phyloP scores from a whole-genome alignment of 805 yeast species.

The Teunomyces kruisii region DNA sequence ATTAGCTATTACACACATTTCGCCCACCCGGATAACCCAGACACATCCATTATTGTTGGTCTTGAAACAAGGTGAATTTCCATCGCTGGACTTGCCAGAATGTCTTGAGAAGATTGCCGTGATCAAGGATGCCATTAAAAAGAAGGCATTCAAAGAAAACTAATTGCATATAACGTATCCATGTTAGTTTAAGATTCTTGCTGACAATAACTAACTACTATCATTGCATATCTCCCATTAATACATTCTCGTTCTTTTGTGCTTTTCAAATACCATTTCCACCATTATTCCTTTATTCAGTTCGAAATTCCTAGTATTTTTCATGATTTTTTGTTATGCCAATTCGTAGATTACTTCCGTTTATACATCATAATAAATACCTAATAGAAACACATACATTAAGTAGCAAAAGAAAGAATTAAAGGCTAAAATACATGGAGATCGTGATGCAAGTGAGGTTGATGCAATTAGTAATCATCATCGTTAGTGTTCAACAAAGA shows the following conservation, averaged over 20 bases:
- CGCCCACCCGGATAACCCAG: constrained; percentile 70
- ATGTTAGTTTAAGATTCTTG: background rate
- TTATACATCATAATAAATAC: constrained; percentile 2
- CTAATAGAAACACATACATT: constrained; percentile 1
- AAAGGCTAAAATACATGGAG: constrained; percentile 3
- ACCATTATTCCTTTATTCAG: background rate
- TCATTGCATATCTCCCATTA: background rate
- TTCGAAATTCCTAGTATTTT: constrained; percentile 2
- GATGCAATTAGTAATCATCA: constrained; percentile 20
- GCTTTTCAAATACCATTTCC: background rate
- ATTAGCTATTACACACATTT: constrained; percentile 73
- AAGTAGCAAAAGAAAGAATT: constrained; percentile 1
- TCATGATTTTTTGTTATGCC: background rate
- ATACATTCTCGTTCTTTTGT: background rate
- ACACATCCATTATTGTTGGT: constrained; percentile 56
- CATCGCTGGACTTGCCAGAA: constrained; percentile 39
- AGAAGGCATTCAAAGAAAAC: constrained; percentile 28
- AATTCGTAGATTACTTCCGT: background rate
- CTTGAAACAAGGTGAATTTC: constrained; percentile 44
- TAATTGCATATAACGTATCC: constrained; percentile 1
- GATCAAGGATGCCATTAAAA: constrained; percentile 66
- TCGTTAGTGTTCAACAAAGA: constrained; percentile 59
- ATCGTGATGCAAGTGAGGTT: constrained; percentile 1
- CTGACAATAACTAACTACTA: background rate
- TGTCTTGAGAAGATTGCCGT: constrained; percentile 39